phyloP scores from a whole-genome alignment of 495 filamentous ascomycete genomes.

The Podospora pseudocomata region DNA sequence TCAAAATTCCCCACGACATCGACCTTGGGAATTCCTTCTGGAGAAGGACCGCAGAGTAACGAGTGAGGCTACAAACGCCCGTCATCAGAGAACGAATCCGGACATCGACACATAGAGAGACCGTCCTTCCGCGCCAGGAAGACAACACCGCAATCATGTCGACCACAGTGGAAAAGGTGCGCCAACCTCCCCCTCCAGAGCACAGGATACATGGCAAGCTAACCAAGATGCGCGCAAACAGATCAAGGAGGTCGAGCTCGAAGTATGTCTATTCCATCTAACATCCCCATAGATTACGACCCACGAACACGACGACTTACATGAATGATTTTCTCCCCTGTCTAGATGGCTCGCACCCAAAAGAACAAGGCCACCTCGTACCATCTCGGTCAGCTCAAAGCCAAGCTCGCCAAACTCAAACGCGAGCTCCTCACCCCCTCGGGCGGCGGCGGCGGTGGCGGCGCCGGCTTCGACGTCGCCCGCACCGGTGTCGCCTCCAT shows the following conservation, averaged over 20 bases:
- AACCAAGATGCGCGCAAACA: slow-evolving; percentile 38
- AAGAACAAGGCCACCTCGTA: slow-evolving; percentile 98
- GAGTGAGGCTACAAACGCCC: neutral
- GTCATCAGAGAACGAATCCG: neutral
- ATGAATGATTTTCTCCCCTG: slow-evolving; percentile 8
- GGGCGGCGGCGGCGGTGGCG: slow-evolving; percentile 75
- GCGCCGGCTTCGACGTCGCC: slow-evolving; percentile 96
- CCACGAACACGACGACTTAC: slow-evolving; percentile 20
- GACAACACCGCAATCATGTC: slow-evolving; percentile 63
- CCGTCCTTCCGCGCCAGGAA: neutral
- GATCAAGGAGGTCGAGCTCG: slow-evolving; percentile 98
- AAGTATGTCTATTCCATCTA: slow-evolving; percentile 50
- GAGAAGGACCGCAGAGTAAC: neutral
- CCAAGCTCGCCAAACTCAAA: slow-evolving; percentile 97
- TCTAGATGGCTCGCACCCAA: slow-evolving; percentile 87
- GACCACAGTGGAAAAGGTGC: slow-evolving; percentile 93
- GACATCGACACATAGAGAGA: neutral
- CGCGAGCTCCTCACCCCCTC: slow-evolving; percentile 87
- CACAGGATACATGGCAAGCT: neutral
- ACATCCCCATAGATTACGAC: neutral
- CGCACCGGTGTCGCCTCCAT: slow-evolving; percentile 95
- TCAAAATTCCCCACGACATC: slow-evolving; percentile 32
- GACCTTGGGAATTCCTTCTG: neutral
- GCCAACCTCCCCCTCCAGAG: slow-evolving; percentile 11
- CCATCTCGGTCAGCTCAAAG: slow-evolving; percentile 86